A percentile compares a stretch with the other conserved stretches of the same genome.
Evolutionary conservation across 192 early-diverging fungal genomes (phyloP).

Genomic region (Linnemannia elongata): DNA sequence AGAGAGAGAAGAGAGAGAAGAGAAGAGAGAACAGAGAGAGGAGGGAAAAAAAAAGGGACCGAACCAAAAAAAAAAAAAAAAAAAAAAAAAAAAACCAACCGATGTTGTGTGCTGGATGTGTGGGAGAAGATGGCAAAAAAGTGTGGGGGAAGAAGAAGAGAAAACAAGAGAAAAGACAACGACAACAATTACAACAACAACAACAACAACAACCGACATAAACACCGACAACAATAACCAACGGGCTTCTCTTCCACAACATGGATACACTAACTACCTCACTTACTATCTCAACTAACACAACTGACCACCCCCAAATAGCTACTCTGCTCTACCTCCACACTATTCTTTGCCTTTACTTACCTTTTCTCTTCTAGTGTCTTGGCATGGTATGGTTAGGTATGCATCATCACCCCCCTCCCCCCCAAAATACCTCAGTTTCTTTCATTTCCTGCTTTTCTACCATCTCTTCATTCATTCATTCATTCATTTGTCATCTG

Average conservation of each 20-base stretch:
- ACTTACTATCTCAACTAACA: not conserved
- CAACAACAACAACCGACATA: not conserved
- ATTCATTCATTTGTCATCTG: not conserved
- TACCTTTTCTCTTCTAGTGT: not conserved
- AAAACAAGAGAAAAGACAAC: not conserved
- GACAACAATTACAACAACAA: not conserved
- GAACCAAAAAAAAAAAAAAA: no score
- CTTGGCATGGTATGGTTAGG: not conserved
- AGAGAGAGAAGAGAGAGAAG: not conserved
- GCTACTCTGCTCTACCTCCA: not conserved
- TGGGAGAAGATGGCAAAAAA: not conserved
- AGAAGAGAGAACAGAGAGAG: not conserved
- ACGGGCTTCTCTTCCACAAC: conserved; percentile 6
- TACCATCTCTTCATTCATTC: not conserved
- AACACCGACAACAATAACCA: not conserved
- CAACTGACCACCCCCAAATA: not conserved
- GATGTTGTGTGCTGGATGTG: not conserved
- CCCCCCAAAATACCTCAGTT: no score
- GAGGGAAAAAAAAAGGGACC: not conserved
- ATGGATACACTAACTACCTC: conserved; percentile 14
- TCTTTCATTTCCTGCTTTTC: not conserved
- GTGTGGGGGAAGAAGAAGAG: conserved; percentile 1
- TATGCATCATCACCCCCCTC: not conserved
- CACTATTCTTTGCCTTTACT: not conserved
- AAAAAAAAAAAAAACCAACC: not conserved